A percentile compares a stretch with the other conserved stretches of the same genome.
Evolutionary conservation across 768 basidiomycete species (phyloP).

Genomic region (Chalciporus piperatus): DNA sequence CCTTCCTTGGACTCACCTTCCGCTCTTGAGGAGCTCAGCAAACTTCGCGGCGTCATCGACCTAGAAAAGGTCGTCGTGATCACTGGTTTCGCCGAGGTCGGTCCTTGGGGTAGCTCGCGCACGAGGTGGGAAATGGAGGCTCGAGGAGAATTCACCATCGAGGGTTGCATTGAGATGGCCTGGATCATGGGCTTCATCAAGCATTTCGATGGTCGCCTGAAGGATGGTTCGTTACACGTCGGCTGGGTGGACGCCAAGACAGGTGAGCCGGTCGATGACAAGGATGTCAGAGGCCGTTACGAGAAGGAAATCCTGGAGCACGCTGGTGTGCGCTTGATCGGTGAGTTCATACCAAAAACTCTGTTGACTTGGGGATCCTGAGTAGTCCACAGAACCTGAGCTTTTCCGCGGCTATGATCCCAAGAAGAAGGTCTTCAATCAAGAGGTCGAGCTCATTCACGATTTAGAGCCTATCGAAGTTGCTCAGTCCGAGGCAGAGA

Average conservation of each 20-base stretch:
- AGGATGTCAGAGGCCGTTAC: constrained; percentile 90
- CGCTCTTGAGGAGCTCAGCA: constrained; percentile 68
- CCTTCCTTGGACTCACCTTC: constrained; percentile 74
- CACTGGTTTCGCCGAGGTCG: constrained; percentile 96
- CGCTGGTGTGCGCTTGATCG: constrained; percentile 91
- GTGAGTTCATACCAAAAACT: constrained; percentile 43
- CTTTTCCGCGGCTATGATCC: constrained; percentile 98
- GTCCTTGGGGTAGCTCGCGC: constrained; percentile 97
- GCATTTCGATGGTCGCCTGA: constrained; percentile 96
- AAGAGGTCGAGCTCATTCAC: constrained; percentile 94
- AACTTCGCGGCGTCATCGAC: constrained; percentile 87
- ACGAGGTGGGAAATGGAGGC: constrained; percentile 99
- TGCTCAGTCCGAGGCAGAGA: constrained; percentile 83
- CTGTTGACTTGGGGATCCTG: constrained; percentile 11
- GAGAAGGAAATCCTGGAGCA: constrained; percentile 92
- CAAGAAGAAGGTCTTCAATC: constrained; percentile 95
- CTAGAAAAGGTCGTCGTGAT: constrained; percentile 95
- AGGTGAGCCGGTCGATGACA: constrained; percentile 93
- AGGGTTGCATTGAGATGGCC: constrained; percentile 99
- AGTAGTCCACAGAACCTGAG: constrained; percentile 73
- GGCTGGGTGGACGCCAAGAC: constrained; percentile 98
- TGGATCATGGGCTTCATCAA: constrained; percentile 99
- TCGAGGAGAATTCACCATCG: constrained; percentile 92
- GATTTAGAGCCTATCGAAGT: constrained; percentile 97
- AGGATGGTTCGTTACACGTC: constrained; percentile 88